phyloP scores from a whole-genome alignment of 169 alveolate species.

The Cryptosporidium tyzzeri region DNA sequence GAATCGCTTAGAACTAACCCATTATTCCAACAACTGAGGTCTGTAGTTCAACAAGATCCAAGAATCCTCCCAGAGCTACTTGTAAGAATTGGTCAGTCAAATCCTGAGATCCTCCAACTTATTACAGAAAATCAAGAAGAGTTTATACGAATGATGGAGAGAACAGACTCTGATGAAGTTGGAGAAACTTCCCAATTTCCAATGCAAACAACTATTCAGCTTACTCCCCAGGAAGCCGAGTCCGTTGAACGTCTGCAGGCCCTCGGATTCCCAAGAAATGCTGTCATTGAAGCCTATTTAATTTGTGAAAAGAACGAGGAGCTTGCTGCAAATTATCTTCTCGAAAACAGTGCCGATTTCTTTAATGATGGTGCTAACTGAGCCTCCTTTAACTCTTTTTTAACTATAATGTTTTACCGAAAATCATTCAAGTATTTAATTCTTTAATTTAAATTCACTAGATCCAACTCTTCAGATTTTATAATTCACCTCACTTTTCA shows the following conservation, averaged over 20 bases:
- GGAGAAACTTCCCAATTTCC: conserved; percentile 31
- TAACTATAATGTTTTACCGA: background rate
- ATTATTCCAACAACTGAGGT: conserved; percentile 85
- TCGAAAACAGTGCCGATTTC: conserved; percentile 86
- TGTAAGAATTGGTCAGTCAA: conserved; percentile 85
- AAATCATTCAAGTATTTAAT: background rate
- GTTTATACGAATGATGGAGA: conserved; percentile 84
- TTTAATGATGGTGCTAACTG: conserved; percentile 69
- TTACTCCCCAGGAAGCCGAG: conserved; percentile 93
- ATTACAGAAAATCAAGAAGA: conserved; percentile 89
- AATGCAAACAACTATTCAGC: conserved; percentile 80
- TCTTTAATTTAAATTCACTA: background rate
- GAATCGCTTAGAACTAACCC: conserved; percentile 85
- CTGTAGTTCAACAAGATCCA: conserved; percentile 90
- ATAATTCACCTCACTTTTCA: background rate
- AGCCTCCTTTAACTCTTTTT: background rate
- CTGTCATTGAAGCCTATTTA: conserved; percentile 95
- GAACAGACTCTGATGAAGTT: conserved; percentile 70
- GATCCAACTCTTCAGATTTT: background rate
- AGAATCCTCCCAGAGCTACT: conserved; percentile 87
- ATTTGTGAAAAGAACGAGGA: conserved; percentile 97
- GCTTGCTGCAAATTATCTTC: conserved; percentile 90
- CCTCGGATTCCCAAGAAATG: conserved; percentile 92
- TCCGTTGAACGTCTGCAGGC: conserved; percentile 89
- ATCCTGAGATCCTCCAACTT: conserved; percentile 88